These are phyloP conservation scores for Gynostemma pentaphyllum DNA, from an alignment of 306 rosid genomes.

Conservation along the genomic window DNA sequence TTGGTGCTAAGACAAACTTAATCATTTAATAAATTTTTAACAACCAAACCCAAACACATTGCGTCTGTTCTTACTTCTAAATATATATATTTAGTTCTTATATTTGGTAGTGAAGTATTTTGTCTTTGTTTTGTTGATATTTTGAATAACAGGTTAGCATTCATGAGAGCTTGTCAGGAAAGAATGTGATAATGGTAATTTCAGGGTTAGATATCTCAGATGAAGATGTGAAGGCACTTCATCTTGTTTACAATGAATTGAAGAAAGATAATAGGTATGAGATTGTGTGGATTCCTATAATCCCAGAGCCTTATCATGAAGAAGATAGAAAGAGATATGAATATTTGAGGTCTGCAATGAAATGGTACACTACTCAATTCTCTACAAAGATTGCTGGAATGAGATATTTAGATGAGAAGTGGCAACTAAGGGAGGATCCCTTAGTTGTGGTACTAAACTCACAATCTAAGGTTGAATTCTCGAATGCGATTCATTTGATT, in stretches of 20 bases:
- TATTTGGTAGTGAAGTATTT: no score
- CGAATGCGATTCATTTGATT: constrained; percentile 40
- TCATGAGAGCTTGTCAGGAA: constrained; percentile 5
- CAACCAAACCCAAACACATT: background rate
- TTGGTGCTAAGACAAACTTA: no score
- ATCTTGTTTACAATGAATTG: constrained; percentile 22
- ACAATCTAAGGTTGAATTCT: constrained; percentile 27
- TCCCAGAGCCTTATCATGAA: constrained; percentile 32
- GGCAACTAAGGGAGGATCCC: constrained; percentile 41
- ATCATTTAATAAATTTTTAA: no score
- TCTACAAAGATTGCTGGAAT: constrained; percentile 22
- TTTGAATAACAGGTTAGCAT: constrained; percentile 12
- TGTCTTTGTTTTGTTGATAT: no score
- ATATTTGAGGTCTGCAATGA: constrained; percentile 27
- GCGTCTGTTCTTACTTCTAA: background rate
- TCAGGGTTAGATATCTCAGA: constrained; percentile 40
- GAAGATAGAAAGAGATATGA: constrained; percentile 37
- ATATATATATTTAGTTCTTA: background rate
- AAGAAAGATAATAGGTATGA: constrained; percentile 16
- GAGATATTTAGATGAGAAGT: constrained; percentile 35
- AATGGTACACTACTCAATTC: constrained; percentile 34
- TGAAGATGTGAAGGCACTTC: constrained; percentile 24
- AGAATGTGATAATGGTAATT: constrained; percentile 33
- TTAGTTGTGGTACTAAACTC: constrained; percentile 22
- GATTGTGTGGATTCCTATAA: constrained; percentile 60